These are phyloP conservation scores for Hyaloscypha finlandica DNA, from an alignment of 495 filamentous ascomycete species.

Conservation along the genomic window DNA sequence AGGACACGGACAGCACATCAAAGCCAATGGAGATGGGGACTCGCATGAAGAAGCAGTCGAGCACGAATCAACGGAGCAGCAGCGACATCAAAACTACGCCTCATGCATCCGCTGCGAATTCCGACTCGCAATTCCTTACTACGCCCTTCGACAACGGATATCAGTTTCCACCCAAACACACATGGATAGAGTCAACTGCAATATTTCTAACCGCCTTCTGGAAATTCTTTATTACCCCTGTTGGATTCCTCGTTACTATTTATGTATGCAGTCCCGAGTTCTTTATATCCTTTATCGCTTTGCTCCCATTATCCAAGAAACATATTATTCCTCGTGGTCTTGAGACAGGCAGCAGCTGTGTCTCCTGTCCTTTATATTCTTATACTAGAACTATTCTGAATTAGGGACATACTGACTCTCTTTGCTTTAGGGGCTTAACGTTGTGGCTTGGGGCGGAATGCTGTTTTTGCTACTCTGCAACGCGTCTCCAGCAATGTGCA, in stretches of 20 bases:
- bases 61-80: slow-evolving; percentile 23
- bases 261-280: slow-evolving; percentile 43
- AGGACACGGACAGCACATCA: not conserved
- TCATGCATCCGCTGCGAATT: not conserved
- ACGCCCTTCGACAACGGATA: slow-evolving; percentile 58
- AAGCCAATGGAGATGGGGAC: slow-evolving; percentile 7
- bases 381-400: not conserved
- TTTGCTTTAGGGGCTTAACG: slow-evolving; percentile 55
- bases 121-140: slow-evolving; percentile 17
- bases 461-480: slow-evolving; percentile 79
- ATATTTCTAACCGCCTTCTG: slow-evolving; percentile 57
- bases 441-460: slow-evolving; percentile 90
- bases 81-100: slow-evolving; percentile 15
- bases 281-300: not conserved
- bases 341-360: too few relatives aligned
- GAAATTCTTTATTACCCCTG: slow-evolving; percentile 64
- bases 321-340: not conserved
- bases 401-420: not conserved
- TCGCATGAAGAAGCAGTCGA: slow-evolving; percentile 12
- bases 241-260: slow-evolving; percentile 72
- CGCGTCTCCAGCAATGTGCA: slow-evolving; percentile 78
- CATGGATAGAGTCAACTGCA: slow-evolving; percentile 51
- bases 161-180: slow-evolving; percentile 68
- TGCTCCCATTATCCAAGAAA: not conserved
- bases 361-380: not conserved